Evolutionary conservation across 805 yeast genomes (phyloP).

Genomic region (Starmerella apicola): DNA sequence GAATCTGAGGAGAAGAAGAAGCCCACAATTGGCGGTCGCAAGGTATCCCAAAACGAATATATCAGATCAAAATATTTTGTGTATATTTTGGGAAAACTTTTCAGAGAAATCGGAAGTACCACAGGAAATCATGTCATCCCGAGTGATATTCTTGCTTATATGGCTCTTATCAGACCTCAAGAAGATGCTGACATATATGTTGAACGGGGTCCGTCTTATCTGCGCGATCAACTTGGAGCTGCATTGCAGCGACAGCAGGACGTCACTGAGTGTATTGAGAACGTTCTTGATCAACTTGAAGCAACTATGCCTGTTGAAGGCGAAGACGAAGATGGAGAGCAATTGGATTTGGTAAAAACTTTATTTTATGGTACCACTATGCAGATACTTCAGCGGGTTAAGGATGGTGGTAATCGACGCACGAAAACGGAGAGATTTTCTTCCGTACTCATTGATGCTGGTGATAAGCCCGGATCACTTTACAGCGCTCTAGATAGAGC

Average conservation of each 20-base stretch:
- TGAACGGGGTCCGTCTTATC: slow-evolving; percentile 1
- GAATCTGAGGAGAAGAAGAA: slow-evolving; percentile 35
- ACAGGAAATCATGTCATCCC: slow-evolving; percentile 61
- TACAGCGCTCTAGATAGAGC: slow-evolving; percentile 84
- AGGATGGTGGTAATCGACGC: slow-evolving; percentile 32
- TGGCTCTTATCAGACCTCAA: slow-evolving; percentile 47
- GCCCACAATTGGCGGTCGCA: slow-evolving; percentile 60
- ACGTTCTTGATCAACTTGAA: slow-evolving; percentile 81
- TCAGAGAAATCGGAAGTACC: slow-evolving; percentile 54
- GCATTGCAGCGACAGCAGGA: slow-evolving; percentile 63
- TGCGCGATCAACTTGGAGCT: slow-evolving; percentile 9
- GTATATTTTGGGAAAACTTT: slow-evolving; percentile 56
- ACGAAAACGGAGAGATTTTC: slow-evolving; percentile 61
- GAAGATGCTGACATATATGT: slow-evolving; percentile 23
- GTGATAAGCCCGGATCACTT: slow-evolving; percentile 76
- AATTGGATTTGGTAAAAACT: slow-evolving; percentile 63
- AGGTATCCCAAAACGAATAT: slow-evolving; percentile 65
- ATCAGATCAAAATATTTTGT: slow-evolving; percentile 73
- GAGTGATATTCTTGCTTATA: slow-evolving; percentile 67
- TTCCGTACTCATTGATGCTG: slow-evolving; percentile 71
- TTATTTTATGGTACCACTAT: slow-evolving; percentile 78
- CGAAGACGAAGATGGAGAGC: slow-evolving; percentile 47
- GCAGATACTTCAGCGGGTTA: slow-evolving; percentile 43
- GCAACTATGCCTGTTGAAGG: slow-evolving; percentile 43
- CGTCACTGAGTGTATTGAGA: slow-evolving; percentile 93